Evolutionary conservation across 179 eudicot species (phyloP), one percentile per base, ranked within the genome.

Genomic region (Carnegiea gigantea): DNA sequence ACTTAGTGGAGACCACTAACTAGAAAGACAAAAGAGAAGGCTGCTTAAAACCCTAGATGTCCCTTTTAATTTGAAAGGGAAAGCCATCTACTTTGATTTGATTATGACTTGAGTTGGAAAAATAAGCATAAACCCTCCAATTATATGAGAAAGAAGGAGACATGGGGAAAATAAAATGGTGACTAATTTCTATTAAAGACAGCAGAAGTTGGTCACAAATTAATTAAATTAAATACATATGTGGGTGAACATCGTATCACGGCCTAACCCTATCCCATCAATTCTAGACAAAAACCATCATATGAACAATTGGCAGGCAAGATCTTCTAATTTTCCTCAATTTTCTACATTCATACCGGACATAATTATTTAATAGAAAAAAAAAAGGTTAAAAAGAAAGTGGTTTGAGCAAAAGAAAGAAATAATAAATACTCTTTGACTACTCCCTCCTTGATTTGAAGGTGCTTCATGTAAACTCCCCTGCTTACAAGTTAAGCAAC

Each of bases 401-500:
- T 18, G 36, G 53, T 23, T 80, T 24, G 54, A 70, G 43, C 43
- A 17, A n/a, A 10, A 13, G 7, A 21, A 33, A 4, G 0, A 33
- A 6, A 10, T 18, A 14, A 76, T 17, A 18, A 28, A 36, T 78
- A 46, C 53, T 13, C 65, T 12, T 81, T 81, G 78, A 77, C 81
- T 48, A 33, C 36, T 33, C 36, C 36, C 3, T 77, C n/a, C 53
- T 46, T 33, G 11, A 24, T 30, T 72, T 54, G 48, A 80, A 77
- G 38, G 67, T 80, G 33, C 4, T 78, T 73, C 60, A 73, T 48
- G 81, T 62, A 82, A 73, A 82, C 54, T 82, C 76, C 78, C 85
- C 83, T 72, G 79, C 87, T 82, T 85, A 77, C 82, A 85, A 85
- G 83, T 85, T 85, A 85, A 82, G 87, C 83, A 85, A 85, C 77